Percentiles rank a stretch among this genome's conserved stretches.
These are phyloP conservation scores for Salicornia ramosissima DNA, from an alignment of 148 eudicot genomes.

Conservation along the genomic window DNA sequence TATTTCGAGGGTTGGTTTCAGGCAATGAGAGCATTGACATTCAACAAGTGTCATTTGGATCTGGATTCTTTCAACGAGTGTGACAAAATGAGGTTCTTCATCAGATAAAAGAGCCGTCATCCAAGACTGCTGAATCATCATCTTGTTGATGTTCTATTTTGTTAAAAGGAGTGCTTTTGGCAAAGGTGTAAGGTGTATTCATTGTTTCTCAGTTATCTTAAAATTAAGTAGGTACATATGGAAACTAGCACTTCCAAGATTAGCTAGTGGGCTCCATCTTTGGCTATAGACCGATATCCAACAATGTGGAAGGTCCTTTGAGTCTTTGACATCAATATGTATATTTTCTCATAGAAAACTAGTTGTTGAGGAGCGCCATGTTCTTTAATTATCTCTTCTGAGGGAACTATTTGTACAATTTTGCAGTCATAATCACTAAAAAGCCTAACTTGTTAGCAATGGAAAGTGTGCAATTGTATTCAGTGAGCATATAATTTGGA, in stretches of 20 bases:
- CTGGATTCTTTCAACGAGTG: background rate
- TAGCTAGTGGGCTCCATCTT: background rate
- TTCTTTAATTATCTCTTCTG: background rate
- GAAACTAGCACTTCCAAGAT: background rate
- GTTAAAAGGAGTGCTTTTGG: constrained; percentile 1
- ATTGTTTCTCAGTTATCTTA: background rate
- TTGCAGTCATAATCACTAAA: background rate
- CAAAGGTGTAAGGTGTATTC: background rate
- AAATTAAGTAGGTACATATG: background rate
- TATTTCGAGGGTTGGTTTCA: no score
- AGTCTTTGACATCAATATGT: background rate
- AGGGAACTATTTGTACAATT: background rate
- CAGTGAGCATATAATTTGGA: background rate
- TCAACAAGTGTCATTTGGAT: background rate
- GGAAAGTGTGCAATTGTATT: background rate
- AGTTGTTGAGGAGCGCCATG: background rate
- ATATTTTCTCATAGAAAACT: background rate
- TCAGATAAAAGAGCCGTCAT: background rate
- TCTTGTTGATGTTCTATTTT: background rate
- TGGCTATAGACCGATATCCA: background rate
- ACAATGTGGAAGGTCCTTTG: background rate
- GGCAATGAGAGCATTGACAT: no score
- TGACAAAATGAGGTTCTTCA: background rate
- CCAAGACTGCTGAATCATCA: background rate
- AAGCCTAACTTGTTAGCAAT: background rate